Base-by-base conservation (phyloP, 768 basidiomycete genomes). In the Leccinum imitatum region DNA sequence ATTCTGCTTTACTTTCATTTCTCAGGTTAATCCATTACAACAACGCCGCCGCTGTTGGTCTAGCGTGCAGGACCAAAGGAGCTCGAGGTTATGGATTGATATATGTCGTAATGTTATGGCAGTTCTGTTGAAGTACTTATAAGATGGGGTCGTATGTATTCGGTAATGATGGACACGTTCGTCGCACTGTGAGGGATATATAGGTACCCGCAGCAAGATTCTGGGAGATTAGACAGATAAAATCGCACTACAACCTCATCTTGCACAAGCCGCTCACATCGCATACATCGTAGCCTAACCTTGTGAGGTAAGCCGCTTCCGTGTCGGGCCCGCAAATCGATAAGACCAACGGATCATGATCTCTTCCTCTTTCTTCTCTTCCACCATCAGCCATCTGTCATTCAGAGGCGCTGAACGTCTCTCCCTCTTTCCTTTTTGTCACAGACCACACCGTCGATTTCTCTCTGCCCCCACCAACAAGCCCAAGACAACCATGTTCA, bases 401-500 rank as follows among this genome's bases (percentile, higher is more conserved):
- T 30, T 14, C 46, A 63, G 58, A 60, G 31, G 53, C 55, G 56
- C 67, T 65, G 46, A 66, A 46, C 63, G 41, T 55, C 53, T 59
- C 30, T 56, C 39, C 19, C 58, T 59, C 31, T 57, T 58, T 15
- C 6, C 50, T 25, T 52, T 19, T 23, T 27, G 46, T 54, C 39
- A 50, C 56, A 69, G 60, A 60, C 52, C 57, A 13, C 54, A 58
- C 15, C 51, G 53, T 62, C 63, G 53, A 60, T 60, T 27, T 17
- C 53, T 65, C 17, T 55, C 56, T n/a, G 52, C 57, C 6, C 52
- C 61, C 4, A 48, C 60, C 41, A 61, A 53, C 46, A 61, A 59
- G 5, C 48, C 63, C 39, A 60, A 59, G 7, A 48, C 63, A 56
- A 59, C 10, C 55, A 86, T 87, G 86, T 85, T 79, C 70, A 79